Evolutionary conservation across 2,329 filamentous ascomycete genomes (phyloP), one percentile per base, ranked within the genome.

Genomic region (Ophiostoma fasciatum): DNA sequence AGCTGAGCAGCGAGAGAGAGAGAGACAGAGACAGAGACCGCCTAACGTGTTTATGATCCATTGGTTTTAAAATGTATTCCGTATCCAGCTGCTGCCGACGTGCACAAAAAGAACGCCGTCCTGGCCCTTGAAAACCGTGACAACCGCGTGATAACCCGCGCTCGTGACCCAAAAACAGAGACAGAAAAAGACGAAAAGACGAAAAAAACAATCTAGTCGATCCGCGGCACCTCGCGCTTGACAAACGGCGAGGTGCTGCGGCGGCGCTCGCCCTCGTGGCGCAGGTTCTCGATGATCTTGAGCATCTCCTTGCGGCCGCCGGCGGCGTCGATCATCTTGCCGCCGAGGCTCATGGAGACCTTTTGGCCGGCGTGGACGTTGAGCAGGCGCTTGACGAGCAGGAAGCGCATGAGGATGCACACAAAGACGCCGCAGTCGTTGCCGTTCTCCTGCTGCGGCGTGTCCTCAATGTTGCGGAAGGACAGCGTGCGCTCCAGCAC

Each of bases 391-490:
- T 85, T 87, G 34, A 94, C 65, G 14, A 98, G 68, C n/a, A 98
- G 61, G 58, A 94, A 82, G 33, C 85, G 76, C 87, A 98, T 98
- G 43, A 88, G 70, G 45, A 96, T 71, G 56, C 90, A 96, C 4
- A 98, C 90, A 55, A 87, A 96, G 1, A 98, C 83, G 14, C 90
- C 90, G 48, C 90, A 98, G 57, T 98, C 90, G 51, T 74, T 88
- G 19, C 81, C 76, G 47, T 96, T 96, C 47, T 87, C 79, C 56
- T 98, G 90, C 49, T 92, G 81, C 0, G 90, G 90, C 9, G 75
- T 80, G 51, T 96, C 88, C 0, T 78, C 66, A 37, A 98, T 67
- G 54, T 88, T 76, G 50, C 87, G 71, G 52, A 92, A 94, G 15
- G 76, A 66, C 14, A 92, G 59, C 5, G 65, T 65, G 39, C 71